These are phyloP conservation scores for Arthrobotrys sphaeroides DNA, from an alignment of 2,329 filamentous ascomycete species.

Conservation along the genomic window DNA sequence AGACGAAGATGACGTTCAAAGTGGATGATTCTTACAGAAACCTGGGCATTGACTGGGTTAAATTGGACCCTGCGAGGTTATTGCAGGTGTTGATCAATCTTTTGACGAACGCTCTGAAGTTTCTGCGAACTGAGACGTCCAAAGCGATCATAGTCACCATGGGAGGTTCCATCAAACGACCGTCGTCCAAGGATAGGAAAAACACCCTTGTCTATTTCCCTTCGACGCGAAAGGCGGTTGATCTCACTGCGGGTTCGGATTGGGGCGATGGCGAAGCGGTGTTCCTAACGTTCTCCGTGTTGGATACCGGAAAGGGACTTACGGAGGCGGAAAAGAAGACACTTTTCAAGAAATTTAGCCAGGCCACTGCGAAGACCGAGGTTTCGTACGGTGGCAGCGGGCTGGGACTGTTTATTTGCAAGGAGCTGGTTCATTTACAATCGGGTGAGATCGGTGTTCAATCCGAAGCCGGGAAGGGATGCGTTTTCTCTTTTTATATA, in stretches of 20 bases:
- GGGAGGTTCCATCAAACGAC: conserved; percentile 69
- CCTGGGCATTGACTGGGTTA: conserved; percentile 75
- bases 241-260: conserved; percentile 53
- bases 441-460: conserved; percentile 79
- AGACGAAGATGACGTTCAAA: conserved; percentile 75
- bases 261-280: conserved; percentile 68
- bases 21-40: conserved; percentile 74
- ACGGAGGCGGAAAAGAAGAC: conserved; percentile 67
- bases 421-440: conserved; percentile 78
- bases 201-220: conserved; percentile 59
- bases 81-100: conserved; percentile 75
- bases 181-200: conserved; percentile 56
- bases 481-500: conserved; percentile 80
- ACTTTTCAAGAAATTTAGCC: conserved; percentile 57
- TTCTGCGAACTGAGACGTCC: conserved; percentile 70
- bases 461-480: conserved; percentile 73
- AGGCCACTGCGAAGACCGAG: conserved; percentile 65
- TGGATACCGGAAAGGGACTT: conserved; percentile 79
- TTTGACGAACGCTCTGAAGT: conserved; percentile 71
- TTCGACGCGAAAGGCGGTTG: conserved; percentile 57
- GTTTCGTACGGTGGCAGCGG: conserved; percentile 77
- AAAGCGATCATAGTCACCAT: conserved; percentile 72
- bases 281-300: conserved; percentile 76
- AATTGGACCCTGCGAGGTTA: conserved; percentile 77
- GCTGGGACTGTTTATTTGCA: conserved; percentile 77